Conservation (phyloP, 1,139 yeast species). For the Pichia sp. region DNA sequence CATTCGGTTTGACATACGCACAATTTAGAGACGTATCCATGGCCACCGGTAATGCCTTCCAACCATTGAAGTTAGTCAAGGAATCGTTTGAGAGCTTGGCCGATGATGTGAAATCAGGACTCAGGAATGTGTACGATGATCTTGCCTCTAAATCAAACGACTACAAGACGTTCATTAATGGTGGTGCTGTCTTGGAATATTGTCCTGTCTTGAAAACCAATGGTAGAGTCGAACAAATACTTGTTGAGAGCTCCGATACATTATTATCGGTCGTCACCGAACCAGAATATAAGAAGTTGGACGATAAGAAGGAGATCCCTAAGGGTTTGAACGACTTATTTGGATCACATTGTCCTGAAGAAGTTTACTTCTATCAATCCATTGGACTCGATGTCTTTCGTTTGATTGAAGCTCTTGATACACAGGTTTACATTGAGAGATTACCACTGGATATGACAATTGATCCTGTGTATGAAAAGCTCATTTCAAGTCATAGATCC, state of each 20-base stretch:
- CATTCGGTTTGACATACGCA: slow-evolving; percentile 50
- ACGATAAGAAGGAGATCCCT: slow-evolving; percentile 42
- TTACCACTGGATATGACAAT: slow-evolving; percentile 64
- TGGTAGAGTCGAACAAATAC: slow-evolving; percentile 61
- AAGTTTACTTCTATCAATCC: slow-evolving; percentile 73
- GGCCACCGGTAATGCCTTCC: slow-evolving; percentile 73
- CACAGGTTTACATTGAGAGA: slow-evolving; percentile 56
- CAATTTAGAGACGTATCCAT: slow-evolving; percentile 71
- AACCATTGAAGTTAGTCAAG: slow-evolving; percentile 35
- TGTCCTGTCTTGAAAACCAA: slow-evolving; percentile 66
- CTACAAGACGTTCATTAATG: slow-evolving; percentile 37
- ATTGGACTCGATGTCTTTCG: slow-evolving; percentile 67
- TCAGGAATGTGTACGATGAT: background rate
- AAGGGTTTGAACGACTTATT: slow-evolving; percentile 76
- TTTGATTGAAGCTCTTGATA: slow-evolving; percentile 59
- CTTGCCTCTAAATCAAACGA: background rate
- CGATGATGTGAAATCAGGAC: too few relatives aligned
- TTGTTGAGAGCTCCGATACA: slow-evolving; percentile 16
- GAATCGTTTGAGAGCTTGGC: too few relatives aligned
- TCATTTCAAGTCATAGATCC: slow-evolving; percentile 42
- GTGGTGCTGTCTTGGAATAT: slow-evolving; percentile 43
- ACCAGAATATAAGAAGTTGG: background rate
- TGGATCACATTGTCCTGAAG: slow-evolving; percentile 84
- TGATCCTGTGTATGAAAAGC: slow-evolving; percentile 48
- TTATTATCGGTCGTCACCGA: background rate